Conservation (phyloP, 495 filamentous ascomycete genomes). For the Hypoxylon subgilvum region DNA sequence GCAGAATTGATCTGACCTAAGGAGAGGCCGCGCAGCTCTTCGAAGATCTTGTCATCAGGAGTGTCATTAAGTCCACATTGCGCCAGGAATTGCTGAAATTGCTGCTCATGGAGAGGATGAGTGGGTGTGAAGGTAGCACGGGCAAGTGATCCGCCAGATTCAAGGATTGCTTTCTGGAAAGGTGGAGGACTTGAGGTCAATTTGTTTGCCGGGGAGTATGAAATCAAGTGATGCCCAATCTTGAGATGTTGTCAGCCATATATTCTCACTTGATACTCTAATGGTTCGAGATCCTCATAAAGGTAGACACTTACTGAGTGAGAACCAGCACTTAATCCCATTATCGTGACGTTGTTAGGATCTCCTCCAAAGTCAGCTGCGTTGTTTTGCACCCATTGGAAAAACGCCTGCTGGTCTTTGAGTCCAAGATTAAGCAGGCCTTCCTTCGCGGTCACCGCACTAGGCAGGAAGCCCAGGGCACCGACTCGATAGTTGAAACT, state of each 20-base stretch:
- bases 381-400: constrained; percentile 71
- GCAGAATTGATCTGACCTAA: constrained; percentile 54
- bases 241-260: constrained; percentile 35
- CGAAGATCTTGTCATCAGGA: constrained; percentile 54
- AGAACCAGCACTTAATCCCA: constrained; percentile 71
- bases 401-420: constrained; percentile 67
- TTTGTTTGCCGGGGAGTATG: constrained; percentile 45
- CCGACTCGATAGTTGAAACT: constrained; percentile 74
- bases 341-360: constrained; percentile 65
- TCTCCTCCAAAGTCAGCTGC: constrained; percentile 68
- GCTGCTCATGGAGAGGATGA: constrained; percentile 62
- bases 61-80: constrained; percentile 50
- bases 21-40: constrained; percentile 58
- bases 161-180: constrained; percentile 68
- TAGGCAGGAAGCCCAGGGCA: constrained; percentile 70
- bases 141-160: constrained; percentile 68
- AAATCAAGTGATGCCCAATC: constrained; percentile 70
- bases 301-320: constrained; percentile 57
- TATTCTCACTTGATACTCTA: neutral
- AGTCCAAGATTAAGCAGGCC: constrained; percentile 70
- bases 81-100: constrained; percentile 64
- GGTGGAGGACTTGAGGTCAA: constrained; percentile 44
- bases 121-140: constrained; percentile 62
- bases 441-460: constrained; percentile 57
- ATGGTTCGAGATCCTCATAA: neutral